Evolutionary conservation across 2,329 filamentous ascomycete species (phyloP).

Genomic region (Aspergillus viridinutans): DNA sequence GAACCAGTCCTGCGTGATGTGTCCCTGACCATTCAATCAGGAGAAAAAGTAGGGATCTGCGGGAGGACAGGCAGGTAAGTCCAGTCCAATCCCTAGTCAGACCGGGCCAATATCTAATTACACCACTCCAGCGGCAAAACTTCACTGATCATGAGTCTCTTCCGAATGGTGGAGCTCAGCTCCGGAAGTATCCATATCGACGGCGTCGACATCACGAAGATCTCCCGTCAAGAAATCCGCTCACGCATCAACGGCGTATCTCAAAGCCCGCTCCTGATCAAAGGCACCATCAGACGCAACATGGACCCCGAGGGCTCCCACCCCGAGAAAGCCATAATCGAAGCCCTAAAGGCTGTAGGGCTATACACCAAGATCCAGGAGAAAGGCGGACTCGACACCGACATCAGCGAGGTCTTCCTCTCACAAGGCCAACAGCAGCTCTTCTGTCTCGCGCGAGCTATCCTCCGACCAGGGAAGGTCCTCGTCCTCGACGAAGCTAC

Average conservation of each 20-base stretch:
- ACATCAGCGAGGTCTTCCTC: constrained; percentile 48
- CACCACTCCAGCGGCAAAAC: constrained; percentile 37
- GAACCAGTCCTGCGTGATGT: constrained; percentile 44
- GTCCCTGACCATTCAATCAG: constrained; percentile 41
- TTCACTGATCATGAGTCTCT: constrained; percentile 39
- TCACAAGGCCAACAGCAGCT: constrained; percentile 61
- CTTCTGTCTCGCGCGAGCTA: constrained; percentile 58
- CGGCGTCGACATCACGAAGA: constrained; percentile 36
- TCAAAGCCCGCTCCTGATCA: constrained; percentile 43
- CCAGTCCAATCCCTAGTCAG: background rate
- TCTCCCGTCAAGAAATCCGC: constrained; percentile 39
- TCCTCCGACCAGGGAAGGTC: constrained; percentile 47
- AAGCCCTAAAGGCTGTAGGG: constrained; percentile 37
- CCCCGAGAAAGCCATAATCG: constrained; percentile 31
- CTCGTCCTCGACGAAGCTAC: constrained; percentile 44
- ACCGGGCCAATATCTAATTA: constrained; percentile 3
- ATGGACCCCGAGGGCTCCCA: constrained; percentile 33
- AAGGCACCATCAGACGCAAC: constrained; percentile 38
- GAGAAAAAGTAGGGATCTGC: constrained; percentile 41
- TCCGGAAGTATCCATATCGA: constrained; percentile 42
- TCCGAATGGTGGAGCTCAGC: constrained; percentile 41
- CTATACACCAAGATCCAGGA: constrained; percentile 34
- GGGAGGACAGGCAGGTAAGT: constrained; percentile 37
- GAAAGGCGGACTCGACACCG: constrained; percentile 37
- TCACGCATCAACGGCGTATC: constrained; percentile 40